These are phyloP conservation scores for Fusarium subtropicale DNA, from an alignment of 2,329 filamentous ascomycete species.

Conservation along the genomic window DNA sequence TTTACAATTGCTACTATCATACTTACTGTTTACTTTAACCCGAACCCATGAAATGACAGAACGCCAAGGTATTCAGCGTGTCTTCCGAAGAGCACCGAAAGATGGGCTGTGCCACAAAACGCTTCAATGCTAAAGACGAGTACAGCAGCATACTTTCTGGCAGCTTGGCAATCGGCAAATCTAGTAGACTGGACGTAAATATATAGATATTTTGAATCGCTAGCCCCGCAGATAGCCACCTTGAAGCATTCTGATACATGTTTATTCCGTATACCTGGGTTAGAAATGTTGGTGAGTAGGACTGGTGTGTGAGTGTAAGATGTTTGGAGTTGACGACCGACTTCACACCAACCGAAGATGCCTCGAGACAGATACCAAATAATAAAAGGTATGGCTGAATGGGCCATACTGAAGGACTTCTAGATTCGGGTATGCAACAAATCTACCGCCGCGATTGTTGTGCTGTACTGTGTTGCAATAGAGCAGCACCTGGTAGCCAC, in stretches of 20 bases:
- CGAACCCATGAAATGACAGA: not conserved
- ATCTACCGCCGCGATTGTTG: not conserved
- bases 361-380: not conserved
- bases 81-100: not conserved
- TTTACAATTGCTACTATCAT: conserved; percentile 21
- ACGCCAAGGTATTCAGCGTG: not conserved
- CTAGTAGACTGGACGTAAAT: not conserved
- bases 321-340: not conserved
- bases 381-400: not conserved
- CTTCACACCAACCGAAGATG: not conserved
- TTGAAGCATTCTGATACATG: not conserved
- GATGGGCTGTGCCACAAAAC: not conserved
- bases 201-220: not conserved
- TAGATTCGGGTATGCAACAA: not conserved
- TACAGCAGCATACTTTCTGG: not conserved
- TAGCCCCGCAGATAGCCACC: not conserved
- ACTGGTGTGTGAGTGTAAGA: conserved; percentile 5
- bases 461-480: not conserved
- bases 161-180: not conserved
- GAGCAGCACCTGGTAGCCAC: not conserved
- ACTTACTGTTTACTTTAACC: not conserved
- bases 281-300: not conserved
- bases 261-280: not conserved
- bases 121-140: not conserved
- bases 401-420: not conserved